A percentile compares a stretch with the other conserved stretches of the same genome.
These are phyloP conservation scores for Ceratocystiopsis brevicomis DNA, from an alignment of 2,329 filamentous ascomycete species.

Conservation along the genomic window DNA sequence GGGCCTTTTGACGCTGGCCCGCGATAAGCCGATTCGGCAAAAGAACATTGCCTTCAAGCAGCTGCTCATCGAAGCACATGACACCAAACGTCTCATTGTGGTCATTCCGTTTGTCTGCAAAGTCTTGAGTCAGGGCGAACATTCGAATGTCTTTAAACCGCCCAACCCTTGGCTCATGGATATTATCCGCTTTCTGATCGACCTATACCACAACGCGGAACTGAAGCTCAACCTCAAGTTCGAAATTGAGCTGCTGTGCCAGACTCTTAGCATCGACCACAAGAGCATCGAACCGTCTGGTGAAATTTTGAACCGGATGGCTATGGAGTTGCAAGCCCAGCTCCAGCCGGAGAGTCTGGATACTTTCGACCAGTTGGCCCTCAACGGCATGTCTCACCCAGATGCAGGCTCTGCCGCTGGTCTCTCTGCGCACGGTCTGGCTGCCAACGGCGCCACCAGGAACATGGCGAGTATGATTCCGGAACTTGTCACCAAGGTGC, in stretches of 20 bases:
- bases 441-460: constrained; percentile 55
- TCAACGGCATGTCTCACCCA: constrained; percentile 55
- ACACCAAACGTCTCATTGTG: constrained; percentile 76
- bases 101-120: constrained; percentile 98
- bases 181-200: constrained; percentile 74
- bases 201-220: constrained; percentile 83
- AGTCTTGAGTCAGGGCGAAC: constrained; percentile 66
- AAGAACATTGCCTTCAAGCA: constrained; percentile 96
- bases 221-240: constrained; percentile 95
- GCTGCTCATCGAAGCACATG: constrained; percentile 78
- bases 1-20: constrained; percentile 76
- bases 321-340: constrained; percentile 42
- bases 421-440: constrained; percentile 33
- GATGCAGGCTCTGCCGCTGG: constrained; percentile 33
- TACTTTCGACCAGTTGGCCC: constrained; percentile 61
- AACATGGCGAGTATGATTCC: constrained; percentile 67
- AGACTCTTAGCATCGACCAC: constrained; percentile 77
- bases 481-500: constrained; percentile 60
- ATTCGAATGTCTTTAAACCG: constrained; percentile 76
- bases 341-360: constrained; percentile 52
- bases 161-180: constrained; percentile 98
- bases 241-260: constrained; percentile 94
- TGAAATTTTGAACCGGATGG: constrained; percentile 60
- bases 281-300: constrained; percentile 77
- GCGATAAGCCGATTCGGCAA: constrained; percentile 88